Base-by-base conservation (phyloP, 2,329 filamentous ascomycete genomes). In the Pezicula radicicola region DNA sequence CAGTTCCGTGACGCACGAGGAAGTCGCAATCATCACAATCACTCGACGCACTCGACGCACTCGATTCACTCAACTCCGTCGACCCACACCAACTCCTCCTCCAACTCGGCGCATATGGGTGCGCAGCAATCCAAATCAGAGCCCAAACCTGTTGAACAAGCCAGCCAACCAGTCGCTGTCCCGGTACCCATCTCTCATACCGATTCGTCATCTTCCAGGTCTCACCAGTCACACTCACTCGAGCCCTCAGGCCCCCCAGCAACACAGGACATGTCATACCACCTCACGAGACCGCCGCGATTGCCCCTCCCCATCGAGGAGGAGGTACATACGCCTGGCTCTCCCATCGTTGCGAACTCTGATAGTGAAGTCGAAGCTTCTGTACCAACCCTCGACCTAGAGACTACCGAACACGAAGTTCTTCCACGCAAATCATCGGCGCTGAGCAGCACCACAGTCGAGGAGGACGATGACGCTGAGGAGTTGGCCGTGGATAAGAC, bases 301-400 rank as follows among this genome's bases (percentile, higher is more conserved):
- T 77, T 97, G 63, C 93, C 93, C 53, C 81, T 97, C 53, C 92
- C 93, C 50, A 97, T 97, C 63, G 91, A 95, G 63, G 90, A 97
- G 75, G 91, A 96, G 68, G 81, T 89, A 13, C 87, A 94, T 62
- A 91, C 88, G 1, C 93, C 93, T 1, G 92, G 92, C 25, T 97
- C 92, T 42, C 93, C 93, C 49, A 93, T 96, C 58, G 82, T 93
- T 56, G 84, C 87, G 6, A 81, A 91, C 1, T 78, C 85, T 27
- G 87, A 90, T 66, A 69, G 60, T 13, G 52, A 61, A 30, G 48
- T 48, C 35, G 60, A 63, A 36, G 58, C 56, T 30, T 62, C 66
- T 10, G 47, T 60, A 12, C 49, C 63, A 19, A 63, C 70, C 2
- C 66, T 85, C 55, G 80, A 79, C 6, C 76, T 81, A 48, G 68